phyloP scores from a whole-genome alignment of 208 protist genomes.

The Herpetomonas samuelpessoai region DNA sequence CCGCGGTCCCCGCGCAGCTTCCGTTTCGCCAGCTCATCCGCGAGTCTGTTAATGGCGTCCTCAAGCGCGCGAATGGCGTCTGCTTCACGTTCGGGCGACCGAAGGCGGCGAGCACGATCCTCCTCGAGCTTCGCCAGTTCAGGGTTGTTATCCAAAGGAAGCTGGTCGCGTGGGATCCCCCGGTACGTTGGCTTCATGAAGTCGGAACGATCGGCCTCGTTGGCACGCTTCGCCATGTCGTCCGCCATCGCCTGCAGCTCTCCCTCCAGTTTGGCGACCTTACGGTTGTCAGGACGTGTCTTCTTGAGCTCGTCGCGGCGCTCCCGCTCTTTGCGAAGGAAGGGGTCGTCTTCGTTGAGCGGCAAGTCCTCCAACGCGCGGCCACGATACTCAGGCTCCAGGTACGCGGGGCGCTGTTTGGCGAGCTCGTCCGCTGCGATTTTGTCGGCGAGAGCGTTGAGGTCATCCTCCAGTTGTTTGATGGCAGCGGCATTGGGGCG shows the following conservation, averaged over 20 bases:
- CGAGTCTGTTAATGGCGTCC: constrained; percentile 35
- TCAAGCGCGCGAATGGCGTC: constrained; percentile 28
- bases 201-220: constrained; percentile 25
- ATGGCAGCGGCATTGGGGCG: constrained; percentile 17
- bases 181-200: constrained; percentile 41
- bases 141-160: constrained; percentile 44
- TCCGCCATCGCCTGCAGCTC: constrained; percentile 19
- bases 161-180: constrained; percentile 22
- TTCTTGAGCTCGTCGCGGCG: constrained; percentile 34
- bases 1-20: constrained; percentile 17
- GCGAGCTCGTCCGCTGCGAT: constrained; percentile 42
- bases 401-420: constrained; percentile 34
- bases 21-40: constrained; percentile 30
- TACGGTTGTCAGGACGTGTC: constrained; percentile 14
- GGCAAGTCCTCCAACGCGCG: constrained; percentile 23
- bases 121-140: constrained; percentile 38
- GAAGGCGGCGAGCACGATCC: constrained; percentile 39
- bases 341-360: constrained; percentile 41
- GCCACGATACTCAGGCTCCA: constrained; percentile 37
- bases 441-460: constrained; percentile 30
- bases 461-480: constrained; percentile 15
- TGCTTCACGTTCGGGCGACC: constrained; percentile 26
- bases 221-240: constrained; percentile 35
- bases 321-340: constrained; percentile 36
- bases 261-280: constrained; percentile 19